phyloP scores from a whole-genome alignment of 2,329 filamentous ascomycete genomes.

The Tolypocladium nubicola region DNA sequence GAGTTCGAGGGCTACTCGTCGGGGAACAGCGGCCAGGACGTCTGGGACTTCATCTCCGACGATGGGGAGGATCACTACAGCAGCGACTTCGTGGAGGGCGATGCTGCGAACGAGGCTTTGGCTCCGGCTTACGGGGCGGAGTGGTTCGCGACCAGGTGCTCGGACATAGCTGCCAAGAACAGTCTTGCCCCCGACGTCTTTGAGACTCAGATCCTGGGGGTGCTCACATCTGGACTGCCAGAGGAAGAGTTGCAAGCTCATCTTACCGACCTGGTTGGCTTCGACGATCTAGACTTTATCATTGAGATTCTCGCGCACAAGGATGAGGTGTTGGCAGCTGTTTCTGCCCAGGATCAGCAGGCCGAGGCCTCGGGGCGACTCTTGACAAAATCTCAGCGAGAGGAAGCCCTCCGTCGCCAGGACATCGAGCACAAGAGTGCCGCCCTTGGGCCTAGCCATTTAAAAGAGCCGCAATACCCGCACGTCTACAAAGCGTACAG shows the following conservation, averaged over 20 bases:
- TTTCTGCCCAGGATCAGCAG: constrained; percentile 21
- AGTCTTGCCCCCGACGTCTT: constrained; percentile 62
- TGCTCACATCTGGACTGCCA: constrained; percentile 54
- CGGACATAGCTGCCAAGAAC: constrained; percentile 52
- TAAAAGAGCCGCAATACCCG: constrained; percentile 70
- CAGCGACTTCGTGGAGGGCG: constrained; percentile 50
- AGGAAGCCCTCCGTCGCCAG: constrained; percentile 63
- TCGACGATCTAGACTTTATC: constrained; percentile 86
- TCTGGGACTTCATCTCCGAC: constrained; percentile 87
- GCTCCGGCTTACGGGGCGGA: constrained; percentile 38
- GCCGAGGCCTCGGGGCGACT: constrained; percentile 38
- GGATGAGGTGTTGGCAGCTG: constrained; percentile 48
- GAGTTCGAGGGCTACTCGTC: constrained; percentile 46
- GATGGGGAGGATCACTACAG: constrained; percentile 55
- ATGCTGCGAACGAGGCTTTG: constrained; percentile 14
- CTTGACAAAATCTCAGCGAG: constrained; percentile 65
- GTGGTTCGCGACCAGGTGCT: constrained; percentile 67
- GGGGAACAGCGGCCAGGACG: constrained; percentile 61
- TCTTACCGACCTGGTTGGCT: constrained; percentile 82
- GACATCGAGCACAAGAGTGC: constrained; percentile 79
- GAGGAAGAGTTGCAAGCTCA: constrained; percentile 88
- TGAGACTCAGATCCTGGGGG: constrained; percentile 63
- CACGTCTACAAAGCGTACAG: constrained; percentile 83
- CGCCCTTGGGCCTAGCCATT: constrained; percentile 57
- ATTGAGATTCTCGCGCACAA: constrained; percentile 80